Conservation (phyloP, 2,329 filamentous ascomycete species). For the Trichophyton verrucosum region DNA sequence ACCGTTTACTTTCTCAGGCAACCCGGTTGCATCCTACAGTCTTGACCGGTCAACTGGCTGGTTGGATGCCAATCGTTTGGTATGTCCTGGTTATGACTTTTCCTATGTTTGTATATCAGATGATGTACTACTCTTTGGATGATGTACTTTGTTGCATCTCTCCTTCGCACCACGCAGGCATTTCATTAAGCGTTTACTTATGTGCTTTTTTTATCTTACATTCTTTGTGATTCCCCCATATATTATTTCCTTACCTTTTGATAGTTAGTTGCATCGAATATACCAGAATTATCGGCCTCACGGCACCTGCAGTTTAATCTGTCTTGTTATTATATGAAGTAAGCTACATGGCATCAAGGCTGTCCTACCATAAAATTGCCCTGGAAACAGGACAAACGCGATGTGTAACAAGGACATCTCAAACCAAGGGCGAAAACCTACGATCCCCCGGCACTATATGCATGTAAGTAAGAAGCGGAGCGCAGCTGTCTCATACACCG, state of each 20-base stretch:
- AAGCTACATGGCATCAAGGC: too few relatives aligned
- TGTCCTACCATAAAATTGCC: too few relatives aligned
- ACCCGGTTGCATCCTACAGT: not conserved
- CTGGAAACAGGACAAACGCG: too few relatives aligned
- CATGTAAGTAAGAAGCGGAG: too few relatives aligned
- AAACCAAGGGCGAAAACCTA: too few relatives aligned
- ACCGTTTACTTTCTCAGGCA: not conserved
- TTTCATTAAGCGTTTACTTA: not conserved
- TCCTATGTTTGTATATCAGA: not conserved
- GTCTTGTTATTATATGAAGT: too few relatives aligned
- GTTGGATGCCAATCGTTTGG: not conserved
- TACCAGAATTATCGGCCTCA: not conserved
- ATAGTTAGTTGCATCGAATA: not conserved
- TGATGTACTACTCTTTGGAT: not conserved
- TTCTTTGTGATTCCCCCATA: conserved; percentile 1
- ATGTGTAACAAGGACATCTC: too few relatives aligned
- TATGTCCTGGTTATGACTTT: not conserved
- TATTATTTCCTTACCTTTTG: not conserved
- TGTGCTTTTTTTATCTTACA: not conserved
- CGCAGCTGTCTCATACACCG: too few relatives aligned
- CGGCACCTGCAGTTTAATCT: not conserved
- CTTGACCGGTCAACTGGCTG: not conserved
- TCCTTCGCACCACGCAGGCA: not conserved
- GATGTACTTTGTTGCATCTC: not conserved
- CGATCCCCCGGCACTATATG: too few relatives aligned